Conservation (phyloP, 176 grass and related monocot species). For the Zoysia pacifica region DNA sequence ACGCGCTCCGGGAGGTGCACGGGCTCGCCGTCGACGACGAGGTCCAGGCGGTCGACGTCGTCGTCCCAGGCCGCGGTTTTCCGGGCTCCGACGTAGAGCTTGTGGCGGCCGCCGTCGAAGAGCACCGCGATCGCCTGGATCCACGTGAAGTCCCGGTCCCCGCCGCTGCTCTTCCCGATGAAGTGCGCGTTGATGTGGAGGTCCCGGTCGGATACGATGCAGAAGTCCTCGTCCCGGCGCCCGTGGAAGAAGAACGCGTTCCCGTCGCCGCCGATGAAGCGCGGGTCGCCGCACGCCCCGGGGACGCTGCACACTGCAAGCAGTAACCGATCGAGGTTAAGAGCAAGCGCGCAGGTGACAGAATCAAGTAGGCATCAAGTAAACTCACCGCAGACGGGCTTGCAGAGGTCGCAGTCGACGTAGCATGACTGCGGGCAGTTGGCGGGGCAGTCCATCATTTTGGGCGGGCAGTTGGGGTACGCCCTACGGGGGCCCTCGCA, state of each 20-base stretch:
- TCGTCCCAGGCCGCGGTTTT: slow-evolving; percentile 50
- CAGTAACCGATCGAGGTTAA: neutral
- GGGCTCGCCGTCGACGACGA: slow-evolving; percentile 36
- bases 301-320: slow-evolving; percentile 36
- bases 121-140: slow-evolving; percentile 58
- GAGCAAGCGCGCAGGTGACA: no score
- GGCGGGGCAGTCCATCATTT: slow-evolving; percentile 31
- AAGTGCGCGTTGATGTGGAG: slow-evolving; percentile 72
- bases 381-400: slow-evolving; percentile 36
- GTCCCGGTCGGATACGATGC: slow-evolving; percentile 51
- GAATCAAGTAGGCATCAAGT: no score
- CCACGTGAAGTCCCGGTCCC: slow-evolving; percentile 54
- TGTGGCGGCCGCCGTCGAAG: slow-evolving; percentile 45
- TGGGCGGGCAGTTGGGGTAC: slow-evolving; percentile 18
- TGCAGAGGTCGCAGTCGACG: slow-evolving; percentile 37
- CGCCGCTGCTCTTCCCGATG: slow-evolving; percentile 48
- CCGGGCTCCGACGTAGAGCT: slow-evolving; percentile 46
- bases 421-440: slow-evolving; percentile 20
- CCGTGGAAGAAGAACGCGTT: slow-evolving; percentile 69
- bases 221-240: slow-evolving; percentile 46
- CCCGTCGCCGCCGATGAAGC: slow-evolving; percentile 61
- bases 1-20: slow-evolving; percentile 1
- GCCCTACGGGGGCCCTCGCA: neutral
- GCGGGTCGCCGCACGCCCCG: slow-evolving; percentile 49
- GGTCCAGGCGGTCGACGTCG: slow-evolving; percentile 45